Evolutionary conservation across 495 filamentous ascomycete species (phyloP), one percentile per base, ranked within the genome.

Genomic region (Daldinia concentrica): DNA sequence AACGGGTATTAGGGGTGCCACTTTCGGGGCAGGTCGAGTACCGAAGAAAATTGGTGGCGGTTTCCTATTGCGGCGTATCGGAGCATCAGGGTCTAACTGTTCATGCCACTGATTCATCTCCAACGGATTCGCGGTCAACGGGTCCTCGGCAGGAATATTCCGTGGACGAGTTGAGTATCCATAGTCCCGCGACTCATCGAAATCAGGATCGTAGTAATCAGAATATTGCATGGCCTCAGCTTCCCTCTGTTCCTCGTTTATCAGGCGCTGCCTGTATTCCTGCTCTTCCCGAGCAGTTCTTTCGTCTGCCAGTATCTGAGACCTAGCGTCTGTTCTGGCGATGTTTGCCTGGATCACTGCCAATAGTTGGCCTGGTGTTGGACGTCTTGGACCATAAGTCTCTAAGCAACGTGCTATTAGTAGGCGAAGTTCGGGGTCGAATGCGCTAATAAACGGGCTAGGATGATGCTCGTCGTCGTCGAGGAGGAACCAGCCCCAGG

Each of bases 341-440:
- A 54, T 30, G 4, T 30, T 30, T 17, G 4, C 2, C 12, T n/a
- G 0, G 19, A 54, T 54, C 15, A 30, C 50, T 24, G 6, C 24
- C 1, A 54, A 1, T 1, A 54, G 26, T 8, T 54, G 24, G 6
- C 14, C 14, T 30, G 27, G 0, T 14, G 26, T n/a, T 30, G 50
- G 50, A 17, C 50, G 50, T 15, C 50, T 29, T n/a, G 24, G 50
- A 12, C 50, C 50, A 30, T 48, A 48, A 22, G 24, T 17, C 50
- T 27, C 50, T 14, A 54, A 29, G 27, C 50, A 54, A 6, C 24
- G 50, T 54, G 50, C 50, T 54, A 54, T 54, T 6, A 54, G 50
- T 2, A 48, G 8, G 43, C 43, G 43, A 24, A 48, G 43, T 5
- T 48, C 43, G 1, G 3, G 11, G 19, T 48, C 43, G 43, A 48